Evolutionary conservation across 345 rosid species (phyloP).

Genomic region (Microthlaspi erraticum): DNA sequence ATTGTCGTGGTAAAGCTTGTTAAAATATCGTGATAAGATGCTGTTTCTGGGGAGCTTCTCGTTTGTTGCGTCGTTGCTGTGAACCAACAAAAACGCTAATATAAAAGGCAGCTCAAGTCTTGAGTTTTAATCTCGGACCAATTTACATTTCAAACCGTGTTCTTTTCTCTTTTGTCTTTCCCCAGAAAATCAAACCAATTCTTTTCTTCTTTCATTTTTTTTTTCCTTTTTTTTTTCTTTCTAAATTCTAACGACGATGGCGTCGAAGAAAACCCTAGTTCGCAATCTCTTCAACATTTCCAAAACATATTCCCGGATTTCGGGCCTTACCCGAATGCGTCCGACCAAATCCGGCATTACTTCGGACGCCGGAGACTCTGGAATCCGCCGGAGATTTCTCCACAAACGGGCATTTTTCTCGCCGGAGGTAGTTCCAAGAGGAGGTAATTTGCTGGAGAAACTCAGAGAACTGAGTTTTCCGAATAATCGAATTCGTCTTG

Average conservation of each 20-base stretch:
- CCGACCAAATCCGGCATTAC: constrained; percentile 49
- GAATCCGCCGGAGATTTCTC: constrained; percentile 66
- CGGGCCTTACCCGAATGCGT: constrained; percentile 46
- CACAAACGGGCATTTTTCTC: constrained; percentile 58
- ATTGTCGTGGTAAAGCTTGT: constrained; percentile 11
- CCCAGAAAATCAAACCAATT: neutral
- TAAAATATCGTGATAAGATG: constrained; percentile 40
- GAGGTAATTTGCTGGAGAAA: constrained; percentile 59
- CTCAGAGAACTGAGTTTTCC: constrained; percentile 56
- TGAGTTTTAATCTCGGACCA: constrained; percentile 34
- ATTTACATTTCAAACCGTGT: constrained; percentile 14
- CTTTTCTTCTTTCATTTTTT: neutral
- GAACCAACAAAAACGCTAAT: constrained; percentile 19
- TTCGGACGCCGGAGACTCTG: constrained; percentile 68
- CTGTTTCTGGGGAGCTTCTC: constrained; percentile 41
- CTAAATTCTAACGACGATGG: constrained; percentile 48
- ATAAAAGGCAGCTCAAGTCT: constrained; percentile 33
- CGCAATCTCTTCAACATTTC: constrained; percentile 65
- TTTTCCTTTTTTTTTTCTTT: neutral
- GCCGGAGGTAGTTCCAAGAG: constrained; percentile 51
- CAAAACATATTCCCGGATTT: constrained; percentile 51
- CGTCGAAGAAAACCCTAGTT: constrained; percentile 70
- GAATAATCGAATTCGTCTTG: constrained; percentile 62
- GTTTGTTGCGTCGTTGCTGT: constrained; percentile 28
- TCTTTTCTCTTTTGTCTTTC: constrained; percentile 29